phyloP scores from a whole-genome alignment of 2,329 filamentous ascomycete genomes.

The Calonectria pseudoreteaudii region DNA sequence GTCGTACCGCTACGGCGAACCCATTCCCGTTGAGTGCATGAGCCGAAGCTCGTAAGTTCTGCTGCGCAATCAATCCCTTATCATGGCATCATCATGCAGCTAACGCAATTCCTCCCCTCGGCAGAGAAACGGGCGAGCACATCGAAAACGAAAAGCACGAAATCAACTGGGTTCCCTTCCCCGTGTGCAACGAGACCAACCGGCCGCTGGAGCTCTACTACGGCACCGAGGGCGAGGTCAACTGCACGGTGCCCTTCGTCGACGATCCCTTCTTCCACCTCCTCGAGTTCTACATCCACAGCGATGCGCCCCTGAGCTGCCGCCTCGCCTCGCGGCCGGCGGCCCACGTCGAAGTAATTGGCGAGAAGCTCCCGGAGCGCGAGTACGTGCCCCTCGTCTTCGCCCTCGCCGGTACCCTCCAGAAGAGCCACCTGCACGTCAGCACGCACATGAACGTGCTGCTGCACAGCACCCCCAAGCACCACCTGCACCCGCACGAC shows the following conservation, averaged over 20 bases:
- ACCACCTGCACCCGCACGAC: constrained; percentile 71
- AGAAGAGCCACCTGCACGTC: constrained; percentile 90
- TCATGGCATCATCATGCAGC: neutral
- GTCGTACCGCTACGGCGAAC: constrained; percentile 74
- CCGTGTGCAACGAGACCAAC: constrained; percentile 87
- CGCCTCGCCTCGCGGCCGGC: constrained; percentile 84
- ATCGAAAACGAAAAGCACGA: constrained; percentile 84
- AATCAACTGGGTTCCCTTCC: constrained; percentile 93
- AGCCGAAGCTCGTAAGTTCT: constrained; percentile 76
- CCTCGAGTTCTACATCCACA: constrained; percentile 97
- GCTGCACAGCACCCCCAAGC: constrained; percentile 76
- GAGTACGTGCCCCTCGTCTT: constrained; percentile 89
- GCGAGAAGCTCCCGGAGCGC: constrained; percentile 60
- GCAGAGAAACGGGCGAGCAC: constrained; percentile 89
- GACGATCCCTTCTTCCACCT: constrained; percentile 87
- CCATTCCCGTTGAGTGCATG: constrained; percentile 78
- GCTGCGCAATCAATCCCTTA: neutral
- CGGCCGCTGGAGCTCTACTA: constrained; percentile 87
- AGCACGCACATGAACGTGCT: constrained; percentile 91
- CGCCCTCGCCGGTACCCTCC: constrained; percentile 88
- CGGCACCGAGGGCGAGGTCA: constrained; percentile 83
- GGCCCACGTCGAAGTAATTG: constrained; percentile 65
- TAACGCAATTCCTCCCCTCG: neutral
- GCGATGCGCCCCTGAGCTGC: constrained; percentile 92
- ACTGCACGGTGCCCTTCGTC: constrained; percentile 84